Percentiles rank a stretch among this genome's conserved stretches.
Evolutionary conservation across 129 eudicot genomes (phyloP).

Genomic region (Centrapalus pauciflorus): DNA sequence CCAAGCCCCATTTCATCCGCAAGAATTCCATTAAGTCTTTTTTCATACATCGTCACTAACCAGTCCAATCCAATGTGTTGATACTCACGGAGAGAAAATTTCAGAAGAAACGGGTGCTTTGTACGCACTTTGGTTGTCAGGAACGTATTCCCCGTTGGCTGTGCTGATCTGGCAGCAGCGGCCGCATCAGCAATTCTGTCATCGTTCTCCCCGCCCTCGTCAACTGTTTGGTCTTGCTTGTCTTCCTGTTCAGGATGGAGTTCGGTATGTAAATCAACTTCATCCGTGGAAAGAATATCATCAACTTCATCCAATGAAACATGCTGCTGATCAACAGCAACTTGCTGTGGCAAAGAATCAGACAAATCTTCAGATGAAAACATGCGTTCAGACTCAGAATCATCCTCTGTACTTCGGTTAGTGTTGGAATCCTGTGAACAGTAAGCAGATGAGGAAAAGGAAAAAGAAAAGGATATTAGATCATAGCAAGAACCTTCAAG

Average conservation of each 20-base stretch:
- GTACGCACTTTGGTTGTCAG: slow-evolving; percentile 90
- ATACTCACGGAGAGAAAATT: slow-evolving; percentile 93
- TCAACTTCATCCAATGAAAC: slow-evolving; percentile 24
- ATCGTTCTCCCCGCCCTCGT: slow-evolving; percentile 59
- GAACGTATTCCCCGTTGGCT: slow-evolving; percentile 95
- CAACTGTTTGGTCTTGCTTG: slow-evolving; percentile 23
- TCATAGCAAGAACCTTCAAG: slow-evolving; percentile 1
- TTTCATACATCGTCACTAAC: slow-evolving; percentile 98
- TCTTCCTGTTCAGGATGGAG: slow-evolving; percentile 33
- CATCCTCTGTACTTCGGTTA: slow-evolving; percentile 38
- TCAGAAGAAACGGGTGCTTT: slow-evolving; percentile 80
- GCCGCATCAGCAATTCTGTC: slow-evolving; percentile 95
- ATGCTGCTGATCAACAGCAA: slow-evolving; percentile 15
- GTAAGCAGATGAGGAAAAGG: slow-evolving; percentile 10
- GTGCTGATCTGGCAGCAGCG: slow-evolving; percentile 97
- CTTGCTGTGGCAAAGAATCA: slow-evolving; percentile 28
- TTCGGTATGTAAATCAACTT: slow-evolving; percentile 32
- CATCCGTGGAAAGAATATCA: slow-evolving; percentile 31
- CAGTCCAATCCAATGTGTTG: slow-evolving; percentile 98
- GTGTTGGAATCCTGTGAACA: slow-evolving; percentile 33
- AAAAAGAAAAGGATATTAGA: slow-evolving; percentile 16
- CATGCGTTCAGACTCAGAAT: slow-evolving; percentile 37
- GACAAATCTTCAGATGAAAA: slow-evolving; percentile 44
- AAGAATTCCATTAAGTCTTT: slow-evolving; percentile 88
- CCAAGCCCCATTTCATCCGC: slow-evolving; percentile 99